phyloP scores from a whole-genome alignment of 441 rosid species.

The Populus hybrid region DNA sequence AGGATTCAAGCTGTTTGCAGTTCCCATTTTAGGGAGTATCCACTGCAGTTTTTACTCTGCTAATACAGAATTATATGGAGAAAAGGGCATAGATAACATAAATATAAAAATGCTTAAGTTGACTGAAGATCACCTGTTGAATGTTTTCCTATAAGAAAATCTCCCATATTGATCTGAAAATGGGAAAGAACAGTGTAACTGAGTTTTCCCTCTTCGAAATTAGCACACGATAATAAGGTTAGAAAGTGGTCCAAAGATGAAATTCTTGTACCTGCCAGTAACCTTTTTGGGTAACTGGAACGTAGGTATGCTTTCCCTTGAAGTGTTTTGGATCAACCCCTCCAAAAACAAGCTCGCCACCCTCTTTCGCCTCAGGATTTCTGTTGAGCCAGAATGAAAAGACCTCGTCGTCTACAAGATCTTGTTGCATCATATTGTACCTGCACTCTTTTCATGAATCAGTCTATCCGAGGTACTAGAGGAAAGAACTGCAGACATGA shows the following conservation, averaged over 20 bases:
- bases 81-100: not conserved
- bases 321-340: conserved; percentile 64
- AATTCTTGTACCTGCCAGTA: conserved; percentile 68
- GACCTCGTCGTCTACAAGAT: conserved; percentile 46
- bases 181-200: conserved; percentile 13
- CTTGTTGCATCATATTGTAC: conserved; percentile 72
- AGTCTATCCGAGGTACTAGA: not conserved
- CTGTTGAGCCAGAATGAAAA: conserved; percentile 84
- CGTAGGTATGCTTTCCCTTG: conserved; percentile 66
- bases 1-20: not conserved
- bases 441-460: conserved; percentile 31
- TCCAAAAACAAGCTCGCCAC: conserved; percentile 88
- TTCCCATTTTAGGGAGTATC: not conserved
- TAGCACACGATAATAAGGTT: not conserved
- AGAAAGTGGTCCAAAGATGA: not conserved
- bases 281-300: conserved; percentile 63
- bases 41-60: not conserved
- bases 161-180: conserved; percentile 69
- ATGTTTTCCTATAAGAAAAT: conserved; percentile 46
- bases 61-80: not conserved
- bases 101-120: not conserved
- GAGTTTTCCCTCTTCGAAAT: not conserved
- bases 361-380: conserved; percentile 40
- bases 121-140: conserved; percentile 53
- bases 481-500: not conserved